Evolutionary conservation across 306 rosid species (phyloP), one percentile per base, ranked within the genome.

Genomic region (Cucurbita moschata): DNA sequence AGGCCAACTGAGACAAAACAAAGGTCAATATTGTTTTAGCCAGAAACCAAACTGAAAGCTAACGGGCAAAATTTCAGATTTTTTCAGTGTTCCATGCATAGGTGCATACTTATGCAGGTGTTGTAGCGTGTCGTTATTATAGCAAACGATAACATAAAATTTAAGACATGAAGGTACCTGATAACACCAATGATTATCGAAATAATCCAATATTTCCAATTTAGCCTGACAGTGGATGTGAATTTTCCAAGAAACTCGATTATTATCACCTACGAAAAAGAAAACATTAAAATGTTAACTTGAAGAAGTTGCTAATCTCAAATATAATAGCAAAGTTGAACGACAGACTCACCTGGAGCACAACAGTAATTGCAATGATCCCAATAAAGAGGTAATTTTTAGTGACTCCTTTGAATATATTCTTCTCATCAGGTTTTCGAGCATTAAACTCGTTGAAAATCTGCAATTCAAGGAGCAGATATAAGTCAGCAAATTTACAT

Each of bases 361-460:
- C 85, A 16, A 91, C 49, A 55, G 98, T 89, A 60, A 82, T 4
- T 59, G 78, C 87, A 39, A 90, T 80, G 56, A 94, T 94, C 79
- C 92, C 99, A 59, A 91, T 84, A 62, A 94, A 94, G 52, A 94
- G 87, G 74, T 77, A 85, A 74, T 94, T 94, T 75, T 74, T 80
- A 3, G 89, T 83, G 47, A 90, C 79, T 58, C 98, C 97, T 72
- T 78, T 79, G 83, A 94, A 94, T 47, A 94, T 84, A 72, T 94
- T 94, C 53, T 75, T 74, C 64, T 89, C 90, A 69, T 89, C 97
- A 0, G 97, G 98, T 80, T 94, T 94, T 52, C 95, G 83, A 11
- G 98, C 97, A 78, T 90, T 94, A 77, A 94, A 90, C 80, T 94
- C 99, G 23, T 94, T 94, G 49, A 90, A 94, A 49, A 94, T 63